Evolutionary conservation across 1,284 basidiomycete species (phyloP), one percentile per base, ranked within the genome.

Genomic region (Austroboletus niveus): DNA sequence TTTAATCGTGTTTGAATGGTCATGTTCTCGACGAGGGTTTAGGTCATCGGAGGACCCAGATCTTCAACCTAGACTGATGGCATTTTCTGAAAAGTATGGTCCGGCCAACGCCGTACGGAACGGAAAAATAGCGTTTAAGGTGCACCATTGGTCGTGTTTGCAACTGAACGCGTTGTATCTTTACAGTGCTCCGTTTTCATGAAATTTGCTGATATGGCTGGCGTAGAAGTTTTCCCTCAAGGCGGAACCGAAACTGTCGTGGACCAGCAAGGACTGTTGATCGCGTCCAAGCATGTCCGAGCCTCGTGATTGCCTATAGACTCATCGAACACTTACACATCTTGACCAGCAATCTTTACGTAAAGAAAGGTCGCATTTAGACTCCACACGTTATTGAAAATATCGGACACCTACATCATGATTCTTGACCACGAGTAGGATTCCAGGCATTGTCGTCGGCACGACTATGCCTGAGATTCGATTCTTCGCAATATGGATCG

Each of bases 141-240:
- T 42, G 11, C 5, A 22, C 27, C 17, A 89, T 87, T 17, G 29
- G 72, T 58, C 49, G 30, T 8, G 4, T 35, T 14, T 48, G 30
- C 9, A 47, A 10, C 15, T n/a, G 17, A 14, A 6, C 17, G 42
- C 44, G 10, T 15, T 20, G 22, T 35, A n/a, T 45, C 46, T 42
- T 8, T 27, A 57, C 59, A 98, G 92, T 83, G 87, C 53, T 98
- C 94, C 20, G 92, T 97, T 24, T 99, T 98, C 62, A 85, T 85
- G 50, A 96, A 98, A 73, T 98, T 93, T 66, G 78, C 84, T 30
- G 84, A 91, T 61, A 79, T 84, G 64, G 78, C 80, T 43, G 79
- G 84, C 15, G 85, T 87, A 47, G 79, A 87, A 31, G 79, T 79
- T 30, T 97, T 24, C 5, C 77, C 74, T 98, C 44, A 84, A 79